Evolutionary conservation across 495 filamentous ascomycete genomes (phyloP), one percentile per base, ranked within the genome.

Genomic region (Penicillium tannophilum): DNA sequence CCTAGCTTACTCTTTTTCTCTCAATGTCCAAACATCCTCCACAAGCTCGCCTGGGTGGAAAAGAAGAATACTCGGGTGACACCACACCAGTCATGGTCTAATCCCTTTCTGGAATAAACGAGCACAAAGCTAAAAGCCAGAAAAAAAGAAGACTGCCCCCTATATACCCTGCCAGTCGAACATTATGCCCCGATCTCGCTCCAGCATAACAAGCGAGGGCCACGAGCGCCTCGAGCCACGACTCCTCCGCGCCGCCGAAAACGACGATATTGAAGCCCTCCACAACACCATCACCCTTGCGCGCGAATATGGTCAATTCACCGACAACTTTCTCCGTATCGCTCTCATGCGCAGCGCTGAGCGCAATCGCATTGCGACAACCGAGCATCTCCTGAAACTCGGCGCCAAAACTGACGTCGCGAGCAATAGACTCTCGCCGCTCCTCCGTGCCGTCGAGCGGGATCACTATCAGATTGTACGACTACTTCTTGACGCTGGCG

Each of bases 151-250:
- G 16, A 36, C 33, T n/a, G 14, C 39, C 16, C 4, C 39, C 6
- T 41, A 16, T 17, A 41, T 41, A 41, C 39, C 39, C 39, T 41
- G 2, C 33, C 39, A 41, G 39, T 16, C 16, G 39, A 41, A 0
- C 39, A 17, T 17, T 17, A 75, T 75, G 64, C 66, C 76, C 23
- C 61, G 71, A 26, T 76, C 78, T 26, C 63, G 69, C 50, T 77
- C 77, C 19, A 78, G 70, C 58, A 63, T 76, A 39, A 66, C 69
- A 14, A 77, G 74, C 60, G 74, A 78, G 53, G 67, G 63, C 60
- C 69, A 75, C 58, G 78, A 80, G 33, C 77, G 82, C 30, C 70
- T 83, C 43, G 82, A 85, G 54, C 81, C 79, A 8, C 74, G 78
- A 9, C 68, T 85, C n/a, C 71, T 84, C 1, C 78, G 79, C 50